Evolutionary conservation across 139 green algal genomes (phyloP), one percentile per base, ranked within the genome.

Genomic region (Chlamydomonas sphaeroides): DNA sequence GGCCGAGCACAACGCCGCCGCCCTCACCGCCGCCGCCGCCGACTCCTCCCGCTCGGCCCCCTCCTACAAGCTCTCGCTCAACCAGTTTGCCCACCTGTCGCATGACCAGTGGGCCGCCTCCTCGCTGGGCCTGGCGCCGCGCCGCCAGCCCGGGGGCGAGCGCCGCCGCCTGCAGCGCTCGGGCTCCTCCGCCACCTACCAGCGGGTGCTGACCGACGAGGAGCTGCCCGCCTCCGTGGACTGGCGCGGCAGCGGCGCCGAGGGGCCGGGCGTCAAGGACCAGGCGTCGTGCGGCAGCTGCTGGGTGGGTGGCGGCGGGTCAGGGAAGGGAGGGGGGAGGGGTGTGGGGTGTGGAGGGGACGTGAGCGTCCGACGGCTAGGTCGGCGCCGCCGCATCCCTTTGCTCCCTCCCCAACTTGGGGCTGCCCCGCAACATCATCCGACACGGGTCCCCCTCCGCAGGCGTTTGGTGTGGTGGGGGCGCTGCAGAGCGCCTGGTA

Each of bases 241-340:
- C 87, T 95, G 87, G 83, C 38, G 90, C 1, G 88, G 88, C 71
- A 93, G 87, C 21, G 86, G 84, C 4, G 88, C 90, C 15, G 90
- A 92, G 65, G 79, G 73, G 0, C 48, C 77, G 14, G 72, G 72
- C 35, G 87, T 93, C 35, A 93, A 93, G 87, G 90, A 95, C 86
- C 92, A 95, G 88, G 89, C 84, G 1, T 90, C 84, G 11, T 95
- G 91, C 72, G 89, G 89, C 42, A 89, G 79, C 42, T 93, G 91
- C 89, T 93, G 89, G 86, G 75, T 81, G 49, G 79, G 75, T 77
- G 63, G 33, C 42, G 8, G 53, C 5, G 73, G 38, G 61, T 73
- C 5, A 18, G 14, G 23, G 20, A 3, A 42, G 15, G 17, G 30
- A 62, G 76, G 63, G 45, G 5, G 25, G 10, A n/a, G 66, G 41